Evolutionary conservation across 352 stramenopile species (phyloP), one percentile per base, ranked within the genome.

Genomic region (Pythium aristosporum): DNA sequence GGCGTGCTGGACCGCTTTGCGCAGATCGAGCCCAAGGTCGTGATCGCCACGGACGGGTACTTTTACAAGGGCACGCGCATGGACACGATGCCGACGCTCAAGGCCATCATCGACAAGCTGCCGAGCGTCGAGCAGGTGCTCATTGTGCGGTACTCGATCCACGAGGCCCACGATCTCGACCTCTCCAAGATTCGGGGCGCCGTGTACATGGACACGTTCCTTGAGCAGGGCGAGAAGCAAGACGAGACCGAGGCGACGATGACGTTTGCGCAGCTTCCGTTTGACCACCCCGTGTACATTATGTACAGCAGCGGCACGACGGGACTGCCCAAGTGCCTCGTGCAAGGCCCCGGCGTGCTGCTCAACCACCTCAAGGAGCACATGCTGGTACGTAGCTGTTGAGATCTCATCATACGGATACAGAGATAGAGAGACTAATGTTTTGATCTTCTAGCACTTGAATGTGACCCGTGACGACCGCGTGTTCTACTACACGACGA

Each of bases 231-330:
- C 2, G 64, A 72, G 49, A 37, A 72, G 5, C 39, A 57, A 32
- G 56, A 49, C 16, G 59, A 43, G 16, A 52, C 62, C 9, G 70
- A 80, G 49, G 54, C 10, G 1, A 30, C 25, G 25, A 89, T 94
- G 55, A 53, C 76, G 21, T 94, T 92, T 58, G 79, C 72, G 37
- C 82, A 91, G 56, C 60, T 93, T 20, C 80, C 84, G 32, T 96
- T 96, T 59, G 83, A 93, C 67, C 87, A 96, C 67, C 87, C 87
- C 3, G 82, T 93, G 48, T 93, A 92, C 67, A 76, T 94, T 64
- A 94, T 96, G 85, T 96, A 94, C 71, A 92, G 80, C 65, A 91
- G 79, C 50, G 87, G 87, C 58, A 96, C 87, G 16, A 96, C 87
- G 9, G 87, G 87, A 2, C 68, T 96, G 43, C 87, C 87, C 54